Conservation (phyloP, 805 yeast genomes). For the Lachancea sp. region DNA sequence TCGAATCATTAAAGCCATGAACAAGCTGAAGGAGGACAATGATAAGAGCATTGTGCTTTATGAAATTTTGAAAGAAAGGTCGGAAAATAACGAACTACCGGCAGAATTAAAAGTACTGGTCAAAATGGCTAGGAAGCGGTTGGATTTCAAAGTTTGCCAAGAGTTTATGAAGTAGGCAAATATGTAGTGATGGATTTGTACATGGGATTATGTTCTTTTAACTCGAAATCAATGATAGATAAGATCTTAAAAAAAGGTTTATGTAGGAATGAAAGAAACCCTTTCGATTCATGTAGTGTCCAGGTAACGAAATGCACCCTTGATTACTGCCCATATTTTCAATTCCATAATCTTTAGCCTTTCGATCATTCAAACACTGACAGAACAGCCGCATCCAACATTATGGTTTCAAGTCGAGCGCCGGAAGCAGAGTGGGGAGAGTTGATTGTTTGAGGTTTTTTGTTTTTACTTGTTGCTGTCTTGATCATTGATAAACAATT, state of each 20-base stretch:
- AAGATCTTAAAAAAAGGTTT: neutral
- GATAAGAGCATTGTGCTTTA: slow-evolving; percentile 11
- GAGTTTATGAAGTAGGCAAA: slow-evolving; percentile 22
- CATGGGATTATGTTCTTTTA: neutral
- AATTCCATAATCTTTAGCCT: too few species aligned
- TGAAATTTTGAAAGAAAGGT: slow-evolving; percentile 3
- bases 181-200: neutral
- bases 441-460: neutral
- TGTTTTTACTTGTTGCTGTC: neutral
- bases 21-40: slow-evolving; percentile 7
- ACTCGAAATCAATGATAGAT: slow-evolving; percentile 4
- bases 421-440: neutral
- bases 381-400: too few species aligned
- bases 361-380: too few species aligned
- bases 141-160: slow-evolving; percentile 28
- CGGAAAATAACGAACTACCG: slow-evolving; percentile 13
- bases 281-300: too few species aligned
- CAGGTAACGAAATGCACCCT: too few species aligned
- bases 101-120: slow-evolving; percentile 14
- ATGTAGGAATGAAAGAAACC: neutral
- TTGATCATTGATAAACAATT: too few species aligned
- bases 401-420: too few species aligned
- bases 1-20: slow-evolving; percentile 22
- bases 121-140: slow-evolving; percentile 17
- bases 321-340: too few species aligned